These are phyloP conservation scores for grape (Vitis vinifera) DNA, from an alignment of 164 flowering plant genomes.

Conservation along the genomic window ASM3070453v1 NC_081807.1:2471001-2471500, in stretches of 20 bases:
- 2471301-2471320: conserved; percentile 7
- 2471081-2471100: conserved; percentile 93
- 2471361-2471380: not conserved
- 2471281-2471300: conserved; percentile 86
- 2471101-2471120: conserved; percentile 86
- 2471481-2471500: too few relatives aligned
- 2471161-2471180: conserved; percentile 90
- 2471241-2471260: conserved; percentile 90
- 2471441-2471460: too few relatives aligned
- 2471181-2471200: conserved; percentile 88
- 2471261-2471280: conserved; percentile 86
- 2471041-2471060: conserved; percentile 98
- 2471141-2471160: conserved; percentile 79
- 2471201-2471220: conserved; percentile 84
- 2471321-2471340: not conserved
- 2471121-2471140: conserved; percentile 74
- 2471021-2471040: conserved; percentile 73
- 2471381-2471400: not conserved
- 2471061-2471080: conserved; percentile 95
- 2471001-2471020: conserved; percentile 79
- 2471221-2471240: conserved; percentile 50
- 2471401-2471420: too few relatives aligned
- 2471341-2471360: not conserved
- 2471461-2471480: too few relatives aligned
- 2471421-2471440: too few relatives aligned